A percentile compares a stretch with the other conserved stretches of the same genome.
Evolutionary conservation across 768 basidiomycete genomes (phyloP).

Genomic region (Naganishia kalamii): DNA sequence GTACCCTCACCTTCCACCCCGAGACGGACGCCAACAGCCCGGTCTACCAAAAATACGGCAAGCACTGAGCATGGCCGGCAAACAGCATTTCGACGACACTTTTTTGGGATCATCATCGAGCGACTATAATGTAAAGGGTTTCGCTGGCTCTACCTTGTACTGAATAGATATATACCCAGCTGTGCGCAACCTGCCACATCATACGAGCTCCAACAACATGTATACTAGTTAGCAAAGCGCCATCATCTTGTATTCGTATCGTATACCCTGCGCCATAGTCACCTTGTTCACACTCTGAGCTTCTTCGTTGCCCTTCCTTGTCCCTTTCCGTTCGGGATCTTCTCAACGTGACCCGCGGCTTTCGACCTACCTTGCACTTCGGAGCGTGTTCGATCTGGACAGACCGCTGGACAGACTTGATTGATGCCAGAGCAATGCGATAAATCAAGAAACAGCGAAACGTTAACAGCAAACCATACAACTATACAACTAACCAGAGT

Average conservation of each 20-base stretch:
- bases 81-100: background rate
- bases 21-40: conserved; percentile 67
- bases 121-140: background rate
- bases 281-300: no score
- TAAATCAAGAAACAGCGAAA: no score
- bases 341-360: no score
- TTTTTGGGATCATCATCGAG: background rate
- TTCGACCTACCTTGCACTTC: no score
- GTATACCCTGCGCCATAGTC: background rate
- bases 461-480: no score
- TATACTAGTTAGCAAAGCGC: background rate
- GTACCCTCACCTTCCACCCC: conserved; percentile 79
- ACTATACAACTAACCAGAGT: no score
- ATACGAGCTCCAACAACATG: background rate
- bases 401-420: no score
- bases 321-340: no score
- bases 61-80: background rate
- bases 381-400: no score
- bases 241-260: background rate
- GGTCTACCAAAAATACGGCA: conserved; percentile 24
- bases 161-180: background rate
- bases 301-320: no score
- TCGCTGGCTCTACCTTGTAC: background rate
- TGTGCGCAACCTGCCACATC: background rate
- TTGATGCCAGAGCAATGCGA: no score